Evolutionary conservation across 1,284 basidiomycete genomes (phyloP).

Genomic region (Porodaedalea pini): DNA sequence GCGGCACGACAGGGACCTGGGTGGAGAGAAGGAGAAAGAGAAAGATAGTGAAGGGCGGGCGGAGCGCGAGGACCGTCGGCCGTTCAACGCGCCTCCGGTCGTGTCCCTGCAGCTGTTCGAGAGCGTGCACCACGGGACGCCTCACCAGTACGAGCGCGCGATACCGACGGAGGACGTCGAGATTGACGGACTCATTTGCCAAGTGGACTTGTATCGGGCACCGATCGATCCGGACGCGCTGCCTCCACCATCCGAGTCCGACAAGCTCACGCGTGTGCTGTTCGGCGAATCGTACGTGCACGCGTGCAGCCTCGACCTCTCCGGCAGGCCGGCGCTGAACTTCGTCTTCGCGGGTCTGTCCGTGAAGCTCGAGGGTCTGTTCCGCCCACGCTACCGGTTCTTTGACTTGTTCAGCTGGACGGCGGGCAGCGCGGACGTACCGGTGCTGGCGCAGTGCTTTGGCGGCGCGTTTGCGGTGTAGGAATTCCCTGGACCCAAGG

Average conservation of each 20-base stretch:
- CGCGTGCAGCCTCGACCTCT: conserved; percentile 53
- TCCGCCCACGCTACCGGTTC: conserved; percentile 62
- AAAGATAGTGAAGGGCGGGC: conserved; percentile 1
- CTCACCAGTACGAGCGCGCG: conserved; percentile 40
- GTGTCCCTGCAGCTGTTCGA: conserved; percentile 49
- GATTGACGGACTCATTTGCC: conserved; percentile 28
- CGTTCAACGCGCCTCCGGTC: conserved; percentile 64
- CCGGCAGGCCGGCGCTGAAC: conserved; percentile 56
- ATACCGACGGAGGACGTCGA: conserved; percentile 42
- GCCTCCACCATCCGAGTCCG: conserved; percentile 14
- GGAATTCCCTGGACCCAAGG: conserved; percentile 69
- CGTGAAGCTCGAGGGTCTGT: conserved; percentile 62
- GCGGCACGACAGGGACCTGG: background rate
- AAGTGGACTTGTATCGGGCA: conserved; percentile 27
- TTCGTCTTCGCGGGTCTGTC: conserved; percentile 69
- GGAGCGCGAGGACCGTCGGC: conserved; percentile 44
- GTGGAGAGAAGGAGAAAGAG: background rate
- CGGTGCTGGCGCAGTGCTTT: conserved; percentile 66
- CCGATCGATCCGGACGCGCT: conserved; percentile 18
- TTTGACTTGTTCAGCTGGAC: conserved; percentile 54
- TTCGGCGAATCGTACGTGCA: conserved; percentile 45
- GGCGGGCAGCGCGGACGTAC: conserved; percentile 32
- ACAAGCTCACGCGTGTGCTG: conserved; percentile 16
- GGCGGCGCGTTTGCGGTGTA: conserved; percentile 69
- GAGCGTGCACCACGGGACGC: conserved; percentile 40